Base-by-base conservation (phyloP, 2,329 filamentous ascomycete genomes). In the Apiospora kogelbergensis region DNA sequence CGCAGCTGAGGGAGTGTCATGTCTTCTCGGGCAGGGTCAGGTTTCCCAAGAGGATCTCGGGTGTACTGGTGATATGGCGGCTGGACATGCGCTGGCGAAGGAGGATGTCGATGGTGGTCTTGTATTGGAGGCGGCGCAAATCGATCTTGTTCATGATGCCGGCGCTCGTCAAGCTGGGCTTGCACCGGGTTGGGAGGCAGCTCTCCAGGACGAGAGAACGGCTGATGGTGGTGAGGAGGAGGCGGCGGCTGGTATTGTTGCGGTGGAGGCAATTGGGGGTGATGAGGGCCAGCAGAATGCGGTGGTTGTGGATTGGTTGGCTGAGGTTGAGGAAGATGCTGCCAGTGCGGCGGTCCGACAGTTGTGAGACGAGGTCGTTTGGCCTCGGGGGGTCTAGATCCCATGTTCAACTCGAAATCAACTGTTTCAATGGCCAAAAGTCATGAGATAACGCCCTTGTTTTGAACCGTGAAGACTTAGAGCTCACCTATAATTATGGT, bases 351-450 rank as follows among this genome's bases (percentile, higher is more conserved):
- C 78, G 83, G 78, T 79, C 76, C 53, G 37, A 44, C 78, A 75
- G 80, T 80, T 74, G 79, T 80, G 73, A 89, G 82, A 81, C 88
- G 87, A 78, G 84, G 85, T 77, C 88, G 86, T 83, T 90, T 90
- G 77, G 79, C 81, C 76, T 89, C 86, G 76, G 86, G 86, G 80
- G 80, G 84, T 80, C 82, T 85, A 82, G 82, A 81, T 81, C 90
- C 88, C 88, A 90, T 90, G 84, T 81, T 86, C 53, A 26, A 26
- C 53, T 60, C 37, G 33, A 26, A 60, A 37, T 60, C 30, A 60
- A 68, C 33, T 33, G 33, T 3, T 3, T 33, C 33, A 3, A 33
- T 33, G 7, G 33, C 7, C 4, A 33, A 4, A 33, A 7, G 4
- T 4, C 7, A 7, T 7, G 33, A 7, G 33, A 4, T 33, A 7